Base-by-base conservation (phyloP, 2,329 filamentous ascomycete species). In the Scedosporium aurantiacum region DNA sequence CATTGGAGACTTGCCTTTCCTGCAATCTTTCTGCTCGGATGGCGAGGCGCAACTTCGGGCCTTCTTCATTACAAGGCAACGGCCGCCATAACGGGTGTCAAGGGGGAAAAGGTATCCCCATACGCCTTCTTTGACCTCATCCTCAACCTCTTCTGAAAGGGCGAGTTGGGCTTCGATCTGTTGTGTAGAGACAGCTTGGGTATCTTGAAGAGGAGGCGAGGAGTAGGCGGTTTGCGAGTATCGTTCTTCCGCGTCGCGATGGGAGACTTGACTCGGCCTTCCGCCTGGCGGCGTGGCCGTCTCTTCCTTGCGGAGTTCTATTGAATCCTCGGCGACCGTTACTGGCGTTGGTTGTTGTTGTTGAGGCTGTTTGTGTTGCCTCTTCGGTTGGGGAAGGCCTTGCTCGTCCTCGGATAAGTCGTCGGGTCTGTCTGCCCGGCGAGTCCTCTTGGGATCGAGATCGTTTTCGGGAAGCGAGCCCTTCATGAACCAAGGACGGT, bases 81-180 rank as follows among this genome's bases (percentile, higher is more conserved):
- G 88, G 75, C 74, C 85, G 50, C 73, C 87, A 60, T 87, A 85
- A 65, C 82, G 83, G 60, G 82, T 81, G 69, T 93, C 87, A 25
- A 96, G 76, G 1, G 93, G 91, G 60, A 96, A 84, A 4, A 99
- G 79, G 69, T 97, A 99, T 12, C 95, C 95, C 94, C 94, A 99
- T 1, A 97, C 91, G 7, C 91, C 91, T 71, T 96, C 89, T 55
- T 83, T 80, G 64, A 79, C 84, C 74, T 96, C 91, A 70, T 96
- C 89, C 64, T 92, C 84, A 3, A 95, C 89, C 62, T 96, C 91
- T 65, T 60, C 56, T 23, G 86, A 86, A 56, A 93, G 81, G 27
- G 84, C 82, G 63, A 83, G 78, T 28, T 90, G 84, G 2, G 88
- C 86, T 66, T 90, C 86, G 43, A 90, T 76, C 68, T 88, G 89